Evolutionary conservation across 2,329 filamentous ascomycete genomes (phyloP).

Genomic region (Sclerotinia minor): DNA sequence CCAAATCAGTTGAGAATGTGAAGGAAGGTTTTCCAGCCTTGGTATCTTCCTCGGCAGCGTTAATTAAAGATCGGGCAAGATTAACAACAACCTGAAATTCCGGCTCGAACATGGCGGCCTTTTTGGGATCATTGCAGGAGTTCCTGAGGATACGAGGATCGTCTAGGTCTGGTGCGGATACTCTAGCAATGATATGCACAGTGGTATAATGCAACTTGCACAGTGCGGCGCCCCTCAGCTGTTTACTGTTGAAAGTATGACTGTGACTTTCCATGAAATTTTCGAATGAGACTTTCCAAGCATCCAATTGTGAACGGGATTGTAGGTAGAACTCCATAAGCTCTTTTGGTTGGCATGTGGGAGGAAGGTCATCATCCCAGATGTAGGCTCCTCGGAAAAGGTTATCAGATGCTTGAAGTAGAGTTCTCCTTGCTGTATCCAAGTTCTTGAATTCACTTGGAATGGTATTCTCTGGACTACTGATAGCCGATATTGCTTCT

Average conservation of each 20-base stretch:
- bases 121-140: background rate
- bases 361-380: conserved; percentile 29
- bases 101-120: conserved; percentile 6
- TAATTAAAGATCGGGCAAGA: conserved; percentile 36
- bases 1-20: conserved; percentile 38
- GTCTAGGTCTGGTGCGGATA: conserved; percentile 17
- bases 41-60: conserved; percentile 35
- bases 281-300: conserved; percentile 37
- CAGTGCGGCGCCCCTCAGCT: conserved; percentile 39
- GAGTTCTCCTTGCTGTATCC: conserved; percentile 32
- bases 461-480: conserved; percentile 25
- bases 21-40: conserved; percentile 32
- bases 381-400: conserved; percentile 36
- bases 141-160: conserved; percentile 6
- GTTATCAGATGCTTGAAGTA: conserved; percentile 34
- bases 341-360: conserved; percentile 29
- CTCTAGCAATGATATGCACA: conserved; percentile 33
- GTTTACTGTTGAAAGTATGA: conserved; percentile 30
- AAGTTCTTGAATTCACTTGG: conserved; percentile 33
- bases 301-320: conserved; percentile 26
- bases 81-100: conserved; percentile 34
- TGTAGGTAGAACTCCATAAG: conserved; percentile 26
- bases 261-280: conserved; percentile 36
- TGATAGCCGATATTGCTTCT: conserved; percentile 28
- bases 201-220: conserved; percentile 38